These are phyloP conservation scores for Tetrahymena borealis DNA, from an alignment of 73 alveolate species.

Conservation along the genomic window DNA sequence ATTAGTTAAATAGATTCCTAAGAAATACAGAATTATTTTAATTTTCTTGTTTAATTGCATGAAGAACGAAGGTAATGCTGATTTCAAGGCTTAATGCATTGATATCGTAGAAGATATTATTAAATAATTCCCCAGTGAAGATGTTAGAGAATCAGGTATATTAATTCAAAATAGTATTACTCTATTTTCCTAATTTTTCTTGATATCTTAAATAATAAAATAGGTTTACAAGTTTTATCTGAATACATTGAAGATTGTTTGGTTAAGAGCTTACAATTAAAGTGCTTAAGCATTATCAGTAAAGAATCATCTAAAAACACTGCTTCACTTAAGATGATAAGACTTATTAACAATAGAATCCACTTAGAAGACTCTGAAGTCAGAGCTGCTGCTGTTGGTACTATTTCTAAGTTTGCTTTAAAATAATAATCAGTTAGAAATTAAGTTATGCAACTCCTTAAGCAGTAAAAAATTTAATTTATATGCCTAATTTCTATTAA, in stretches of 20 bases:
- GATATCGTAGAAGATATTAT: constrained; percentile 33
- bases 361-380: constrained; percentile 39
- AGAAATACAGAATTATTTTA: constrained; percentile 18
- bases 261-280: neutral
- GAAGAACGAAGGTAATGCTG: constrained; percentile 21
- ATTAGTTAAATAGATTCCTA: constrained; percentile 6
- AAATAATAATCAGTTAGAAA: constrained; percentile 9
- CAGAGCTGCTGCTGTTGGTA: constrained; percentile 48
- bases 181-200: neutral
- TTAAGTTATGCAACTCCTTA: neutral
- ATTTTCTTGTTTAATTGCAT: constrained; percentile 7
- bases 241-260: constrained; percentile 42
- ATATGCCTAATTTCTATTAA: too few species aligned
- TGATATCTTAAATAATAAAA: neutral
- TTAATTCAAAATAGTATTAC: neutral
- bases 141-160: constrained; percentile 28
- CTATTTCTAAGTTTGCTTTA: constrained; percentile 5
- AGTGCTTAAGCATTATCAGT: constrained; percentile 9
- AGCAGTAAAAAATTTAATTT: too few species aligned
- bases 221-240: constrained; percentile 6
- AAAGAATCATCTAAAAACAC: constrained; percentile 19
- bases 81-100: constrained; percentile 13
- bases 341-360: constrained; percentile 39
- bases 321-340: constrained; percentile 17
- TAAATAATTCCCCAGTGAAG: constrained; percentile 17